Conservation (phyloP, 768 basidiomycete genomes). For the Tricholomella constricta region DNA sequence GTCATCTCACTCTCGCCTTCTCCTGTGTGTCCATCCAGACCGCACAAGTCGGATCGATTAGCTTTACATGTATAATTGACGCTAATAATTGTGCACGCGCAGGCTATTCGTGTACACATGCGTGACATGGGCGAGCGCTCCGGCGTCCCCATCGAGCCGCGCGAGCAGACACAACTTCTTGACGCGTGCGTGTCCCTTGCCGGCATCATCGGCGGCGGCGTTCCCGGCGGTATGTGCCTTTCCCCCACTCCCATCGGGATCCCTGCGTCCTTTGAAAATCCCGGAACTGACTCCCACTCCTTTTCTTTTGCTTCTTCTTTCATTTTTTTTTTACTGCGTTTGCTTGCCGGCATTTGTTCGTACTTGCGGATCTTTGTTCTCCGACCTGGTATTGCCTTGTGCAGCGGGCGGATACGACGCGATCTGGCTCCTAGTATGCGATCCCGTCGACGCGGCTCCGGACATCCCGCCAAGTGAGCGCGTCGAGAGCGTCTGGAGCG, state of each 20-base stretch:
- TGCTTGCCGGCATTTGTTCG: background rate
- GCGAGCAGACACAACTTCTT: constrained; percentile 81
- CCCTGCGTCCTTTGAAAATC: background rate
- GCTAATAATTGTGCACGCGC: background rate
- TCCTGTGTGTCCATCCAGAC: no score
- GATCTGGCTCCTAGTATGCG: constrained; percentile 87
- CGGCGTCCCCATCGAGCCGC: constrained; percentile 88
- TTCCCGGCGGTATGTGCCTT: constrained; percentile 83
- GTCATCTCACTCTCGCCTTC: background rate
- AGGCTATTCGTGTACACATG: constrained; percentile 83
- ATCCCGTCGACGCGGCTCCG: constrained; percentile 47
- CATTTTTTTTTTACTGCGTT: background rate
- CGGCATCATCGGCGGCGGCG: constrained; percentile 92
- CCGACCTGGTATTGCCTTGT: no score
- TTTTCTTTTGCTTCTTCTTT: background rate
- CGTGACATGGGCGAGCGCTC: constrained; percentile 78
- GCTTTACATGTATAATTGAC: no score
- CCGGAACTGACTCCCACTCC: background rate
- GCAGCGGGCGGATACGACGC: constrained; percentile 97
- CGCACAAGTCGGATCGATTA: no score
- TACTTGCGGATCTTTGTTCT: no score
- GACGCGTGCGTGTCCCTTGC: constrained; percentile 74
- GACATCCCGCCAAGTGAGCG: constrained; percentile 54
- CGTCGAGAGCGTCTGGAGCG: constrained; percentile 70
- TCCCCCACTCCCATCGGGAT: background rate